Conservation (phyloP, 805 yeast genomes). For the Metschnikowia picachoensis region DNA sequence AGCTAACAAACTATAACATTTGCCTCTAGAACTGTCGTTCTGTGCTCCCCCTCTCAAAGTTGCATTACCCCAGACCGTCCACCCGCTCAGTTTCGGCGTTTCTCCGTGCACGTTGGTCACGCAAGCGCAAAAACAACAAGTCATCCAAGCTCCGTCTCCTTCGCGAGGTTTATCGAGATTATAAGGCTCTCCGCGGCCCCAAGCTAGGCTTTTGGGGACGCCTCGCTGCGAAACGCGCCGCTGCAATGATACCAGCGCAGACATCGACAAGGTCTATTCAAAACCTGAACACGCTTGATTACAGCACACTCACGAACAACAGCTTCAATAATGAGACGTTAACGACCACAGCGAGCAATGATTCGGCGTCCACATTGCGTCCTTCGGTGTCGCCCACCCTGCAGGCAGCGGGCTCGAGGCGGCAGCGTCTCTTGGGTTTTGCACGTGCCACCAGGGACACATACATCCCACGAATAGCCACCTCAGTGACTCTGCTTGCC, state of each 20-base stretch:
- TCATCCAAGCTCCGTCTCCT: constrained; percentile 25
- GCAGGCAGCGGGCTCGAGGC: constrained; percentile 22
- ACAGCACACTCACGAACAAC: background rate
- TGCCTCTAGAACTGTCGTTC: background rate
- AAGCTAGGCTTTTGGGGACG: constrained; percentile 16
- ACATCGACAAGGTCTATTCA: background rate
- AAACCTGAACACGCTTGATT: background rate
- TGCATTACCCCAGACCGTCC: constrained; percentile 11
- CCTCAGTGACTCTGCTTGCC: constrained; percentile 47
- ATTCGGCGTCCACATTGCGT: constrained; percentile 4
- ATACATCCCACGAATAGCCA: constrained; percentile 50
- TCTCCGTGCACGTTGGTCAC: constrained; percentile 13
- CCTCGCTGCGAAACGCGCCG: constrained; percentile 11
- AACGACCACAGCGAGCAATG: background rate
- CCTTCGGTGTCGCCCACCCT: constrained; percentile 6
- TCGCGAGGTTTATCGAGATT: constrained; percentile 32
- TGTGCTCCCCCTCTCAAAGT: constrained; percentile 6
- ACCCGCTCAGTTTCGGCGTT: constrained; percentile 14
- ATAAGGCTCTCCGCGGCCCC: constrained; percentile 23
- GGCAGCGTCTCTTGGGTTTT: constrained; percentile 47
- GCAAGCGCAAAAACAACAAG: constrained; percentile 11
- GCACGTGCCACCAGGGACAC: constrained; percentile 54
- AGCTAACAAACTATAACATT: too few relatives aligned
- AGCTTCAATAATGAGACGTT: background rate
- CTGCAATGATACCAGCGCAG: constrained; percentile 12